A percentile compares a stretch with the other conserved stretches of the same genome.
These are phyloP conservation scores for Arachis monticola DNA, from an alignment of 331 rosid genomes.

Conservation along the genomic window DNA sequence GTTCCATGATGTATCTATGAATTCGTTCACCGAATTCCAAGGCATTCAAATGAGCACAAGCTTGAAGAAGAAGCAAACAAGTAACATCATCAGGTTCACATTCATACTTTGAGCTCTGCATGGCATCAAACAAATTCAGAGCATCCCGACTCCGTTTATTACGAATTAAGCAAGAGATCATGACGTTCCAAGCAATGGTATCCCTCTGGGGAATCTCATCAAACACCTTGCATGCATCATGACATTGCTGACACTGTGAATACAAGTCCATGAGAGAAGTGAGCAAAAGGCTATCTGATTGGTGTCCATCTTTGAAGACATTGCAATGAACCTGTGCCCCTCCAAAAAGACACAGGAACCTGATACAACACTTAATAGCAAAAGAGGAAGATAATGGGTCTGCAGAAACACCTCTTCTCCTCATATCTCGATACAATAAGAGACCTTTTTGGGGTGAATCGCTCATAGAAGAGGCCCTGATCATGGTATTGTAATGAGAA, in stretches of 20 bases:
- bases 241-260: slow-evolving; percentile 51
- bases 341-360: slow-evolving; percentile 43
- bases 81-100: slow-evolving; percentile 84
- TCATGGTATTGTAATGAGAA: slow-evolving; percentile 67
- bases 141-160: slow-evolving; percentile 75
- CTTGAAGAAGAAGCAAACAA: slow-evolving; percentile 82
- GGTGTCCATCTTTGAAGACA: slow-evolving; percentile 71
- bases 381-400: slow-evolving; percentile 69
- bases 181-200: slow-evolving; percentile 84
- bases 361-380: slow-evolving; percentile 66
- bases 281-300: slow-evolving; percentile 64
- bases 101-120: slow-evolving; percentile 52
- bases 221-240: slow-evolving; percentile 72
- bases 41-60: slow-evolving; percentile 77
- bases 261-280: slow-evolving; percentile 73
- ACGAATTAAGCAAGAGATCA: slow-evolving; percentile 71
- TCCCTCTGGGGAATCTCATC: slow-evolving; percentile 74
- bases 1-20: slow-evolving; percentile 61
- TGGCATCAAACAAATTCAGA: slow-evolving; percentile 67
- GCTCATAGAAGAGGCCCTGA: slow-evolving; percentile 66
- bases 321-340: slow-evolving; percentile 79
- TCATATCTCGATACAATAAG: slow-evolving; percentile 58
- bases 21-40: slow-evolving; percentile 75
- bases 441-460: slow-evolving; percentile 63
- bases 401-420: slow-evolving; percentile 46